Conservation (phyloP, 1,284 basidiomycete genomes). For the Anthracocystis walkeri region DNA sequence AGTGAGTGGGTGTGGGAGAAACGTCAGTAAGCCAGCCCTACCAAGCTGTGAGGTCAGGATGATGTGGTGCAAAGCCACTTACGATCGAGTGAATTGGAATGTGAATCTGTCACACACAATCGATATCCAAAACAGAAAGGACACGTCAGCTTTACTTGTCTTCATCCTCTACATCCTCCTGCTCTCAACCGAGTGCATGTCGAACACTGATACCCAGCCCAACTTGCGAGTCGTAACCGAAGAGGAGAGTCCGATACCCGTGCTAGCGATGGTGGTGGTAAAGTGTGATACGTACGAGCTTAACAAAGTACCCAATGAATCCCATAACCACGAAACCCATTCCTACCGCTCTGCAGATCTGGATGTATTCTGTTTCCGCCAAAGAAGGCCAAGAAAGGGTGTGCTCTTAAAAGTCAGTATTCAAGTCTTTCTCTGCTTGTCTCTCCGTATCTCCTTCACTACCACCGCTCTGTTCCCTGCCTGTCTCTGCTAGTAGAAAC, state of each 20-base stretch:
- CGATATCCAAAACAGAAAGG: too few species aligned
- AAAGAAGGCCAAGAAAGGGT: not conserved
- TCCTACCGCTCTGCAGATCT: constrained; percentile 69
- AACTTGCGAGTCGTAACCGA: not conserved
- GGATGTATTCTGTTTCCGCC: constrained; percentile 62
- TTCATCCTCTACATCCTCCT: not conserved
- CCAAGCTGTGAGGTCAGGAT: not conserved
- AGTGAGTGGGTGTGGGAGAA: not conserved
- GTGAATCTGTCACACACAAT: constrained; percentile 50
- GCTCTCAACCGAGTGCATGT: not conserved
- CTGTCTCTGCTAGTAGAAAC: too few species aligned
- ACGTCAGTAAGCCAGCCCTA: not conserved
- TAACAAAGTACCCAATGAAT: constrained; percentile 70
- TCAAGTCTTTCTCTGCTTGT: not conserved
- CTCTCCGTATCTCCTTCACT: too few species aligned
- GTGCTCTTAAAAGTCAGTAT: not conserved
- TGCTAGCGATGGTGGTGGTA: not conserved
- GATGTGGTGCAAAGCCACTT: constrained; percentile 25
- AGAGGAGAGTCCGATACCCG: not conserved
- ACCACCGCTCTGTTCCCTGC: too few species aligned
- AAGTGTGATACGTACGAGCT: constrained; percentile 53
- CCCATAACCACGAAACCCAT: constrained; percentile 69
- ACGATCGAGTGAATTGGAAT: constrained; percentile 70
- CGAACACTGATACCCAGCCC: not conserved
- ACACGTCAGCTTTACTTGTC: not conserved